These are phyloP conservation scores for Hymenotorrendiella dingleyae DNA, from an alignment of 2,329 filamentous ascomycete species.

Conservation along the genomic window DNA sequence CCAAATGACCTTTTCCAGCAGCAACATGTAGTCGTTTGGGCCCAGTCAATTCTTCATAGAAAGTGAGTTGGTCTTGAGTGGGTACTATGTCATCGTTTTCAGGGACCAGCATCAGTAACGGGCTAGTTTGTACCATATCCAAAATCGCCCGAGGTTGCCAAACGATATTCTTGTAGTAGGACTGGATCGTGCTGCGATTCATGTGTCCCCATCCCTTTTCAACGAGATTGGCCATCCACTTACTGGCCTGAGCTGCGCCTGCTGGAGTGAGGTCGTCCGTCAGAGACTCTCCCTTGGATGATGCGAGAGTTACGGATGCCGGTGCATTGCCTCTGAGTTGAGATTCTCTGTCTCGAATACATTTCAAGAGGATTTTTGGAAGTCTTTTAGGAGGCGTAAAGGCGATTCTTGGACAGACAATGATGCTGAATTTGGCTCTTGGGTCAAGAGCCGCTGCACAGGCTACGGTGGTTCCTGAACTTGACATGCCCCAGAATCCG, in stretches of 20 bases:
- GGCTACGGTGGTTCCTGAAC: slow-evolving; percentile 34
- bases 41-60: slow-evolving; percentile 8
- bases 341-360: slow-evolving; percentile 35
- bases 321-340: slow-evolving; percentile 35
- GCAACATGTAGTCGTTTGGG: slow-evolving; percentile 13
- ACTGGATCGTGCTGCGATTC: slow-evolving; percentile 27
- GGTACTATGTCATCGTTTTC: slow-evolving; percentile 25
- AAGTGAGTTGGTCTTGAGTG: slow-evolving; percentile 28
- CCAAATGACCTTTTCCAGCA: slow-evolving; percentile 15
- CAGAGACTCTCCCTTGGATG: slow-evolving; percentile 33
- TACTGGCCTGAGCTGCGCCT: slow-evolving; percentile 12
- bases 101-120: slow-evolving; percentile 26
- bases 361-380: slow-evolving; percentile 25
- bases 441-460: slow-evolving; percentile 34
- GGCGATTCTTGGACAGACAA: slow-evolving; percentile 14
- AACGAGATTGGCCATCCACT: slow-evolving; percentile 4
- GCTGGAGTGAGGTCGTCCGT: slow-evolving; percentile 24
- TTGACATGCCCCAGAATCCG: slow-evolving; percentile 33
- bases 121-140: slow-evolving; percentile 17
- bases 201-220: slow-evolving; percentile 9
- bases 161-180: slow-evolving; percentile 28
- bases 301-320: slow-evolving; percentile 33
- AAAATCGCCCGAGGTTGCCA: slow-evolving; percentile 22
- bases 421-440: slow-evolving; percentile 33
- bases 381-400: slow-evolving; percentile 7